Percentiles rank a stretch among this genome's conserved stretches.
phyloP scores from a whole-genome alignment of 2,329 filamentous ascomycete species.

The Pseudogymnoascus sp. region DNA sequence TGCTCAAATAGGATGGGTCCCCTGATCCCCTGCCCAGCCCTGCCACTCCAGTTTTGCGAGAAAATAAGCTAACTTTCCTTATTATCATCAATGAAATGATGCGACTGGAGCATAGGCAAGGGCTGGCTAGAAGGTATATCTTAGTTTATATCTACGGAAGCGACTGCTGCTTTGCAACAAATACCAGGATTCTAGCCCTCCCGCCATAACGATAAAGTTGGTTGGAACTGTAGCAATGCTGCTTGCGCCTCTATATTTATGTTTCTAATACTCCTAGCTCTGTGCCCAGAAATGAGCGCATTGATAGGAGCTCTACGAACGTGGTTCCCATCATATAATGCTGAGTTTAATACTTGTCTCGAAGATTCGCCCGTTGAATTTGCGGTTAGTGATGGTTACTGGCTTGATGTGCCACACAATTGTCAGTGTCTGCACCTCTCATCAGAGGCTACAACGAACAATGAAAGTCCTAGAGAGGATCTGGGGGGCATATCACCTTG shows the following conservation, averaged over 20 bases:
- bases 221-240: background rate
- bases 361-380: background rate
- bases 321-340: background rate
- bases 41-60: background rate
- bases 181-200: background rate
- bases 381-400: background rate
- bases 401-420: background rate
- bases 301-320: background rate
- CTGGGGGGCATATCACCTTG: background rate
- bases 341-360: background rate
- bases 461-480: background rate
- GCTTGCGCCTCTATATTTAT: background rate
- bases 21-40: background rate
- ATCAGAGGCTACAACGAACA: background rate
- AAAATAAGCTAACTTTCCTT: background rate
- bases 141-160: background rate
- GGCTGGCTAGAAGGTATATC: background rate
- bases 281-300: background rate
- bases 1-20: background rate
- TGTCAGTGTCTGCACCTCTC: background rate
- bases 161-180: background rate
- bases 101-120: background rate
- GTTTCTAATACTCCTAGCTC: background rate
- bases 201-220: background rate
- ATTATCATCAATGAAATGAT: background rate